Base-by-base conservation (phyloP, 805 yeast species). In the Ascoidea tarda region DNA sequence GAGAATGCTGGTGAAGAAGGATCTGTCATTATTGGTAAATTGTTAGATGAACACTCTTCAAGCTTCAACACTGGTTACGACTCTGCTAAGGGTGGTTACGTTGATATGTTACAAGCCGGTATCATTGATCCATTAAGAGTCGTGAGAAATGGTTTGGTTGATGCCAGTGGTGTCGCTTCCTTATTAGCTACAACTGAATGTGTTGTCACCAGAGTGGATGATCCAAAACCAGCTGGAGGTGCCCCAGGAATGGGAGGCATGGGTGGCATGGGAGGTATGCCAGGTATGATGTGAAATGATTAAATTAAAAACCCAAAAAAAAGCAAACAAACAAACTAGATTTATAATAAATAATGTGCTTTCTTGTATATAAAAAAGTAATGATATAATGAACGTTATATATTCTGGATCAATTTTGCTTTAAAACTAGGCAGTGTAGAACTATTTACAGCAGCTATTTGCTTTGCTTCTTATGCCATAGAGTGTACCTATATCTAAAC, bases 1-100 rank as follows among this genome's bases (percentile, higher is more conserved):
- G 95, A 87, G 69, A 93, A 93, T 65, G 96, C 99, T 50, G 98
- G 97, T 63, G 91, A 88, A 65, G 98, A 91, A 77, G 98, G 97
- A 62, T 79, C 97, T 46, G 98, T 91, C 53, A 82, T 91, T 65
- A 96, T 90, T 57, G 97, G 97, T 55, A 88, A 90, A 77, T 77
- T 93, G 60, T 58, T 62, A 49, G 70, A 69, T 46, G 72, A 72
- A 52, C 64, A 62, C 48, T 84, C 82, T 51, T 76, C 74, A 46
- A 86, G 87, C 59, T 93, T 93, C 78, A 83, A 86, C 75, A 73
- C 69, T 63, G 99, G 99, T 69, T 90, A 82, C 75, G 91, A 93
- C 73, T 82, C 96, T 48, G 78, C 95, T 57, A 87, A 87, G 70
- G 93, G 96, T 61, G 88, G 87, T 72, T 87, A 79, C 75, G 88